Conservation (phyloP, 257 asterid genomes). For the Euphrasia confusa region DNA sequence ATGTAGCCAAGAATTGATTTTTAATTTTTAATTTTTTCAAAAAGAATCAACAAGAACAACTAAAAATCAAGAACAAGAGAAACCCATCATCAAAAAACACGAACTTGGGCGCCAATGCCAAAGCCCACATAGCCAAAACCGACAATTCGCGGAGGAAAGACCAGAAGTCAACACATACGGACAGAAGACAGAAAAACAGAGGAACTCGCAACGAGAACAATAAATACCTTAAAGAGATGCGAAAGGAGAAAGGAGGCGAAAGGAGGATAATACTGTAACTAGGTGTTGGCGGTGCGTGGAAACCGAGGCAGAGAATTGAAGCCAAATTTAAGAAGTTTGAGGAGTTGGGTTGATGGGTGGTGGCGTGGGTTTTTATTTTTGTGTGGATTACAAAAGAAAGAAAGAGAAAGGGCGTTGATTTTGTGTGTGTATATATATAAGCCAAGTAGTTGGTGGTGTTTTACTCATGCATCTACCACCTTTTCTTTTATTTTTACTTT, state of each 20-base stretch:
- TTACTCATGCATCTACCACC: conserved; percentile 99
- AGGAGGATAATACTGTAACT: conserved; percentile 2
- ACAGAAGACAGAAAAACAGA: conserved; percentile 29
- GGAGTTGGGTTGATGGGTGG: conserved; percentile 18
- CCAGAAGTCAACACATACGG: conserved; percentile 49
- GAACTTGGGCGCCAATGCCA: conserved; percentile 36
- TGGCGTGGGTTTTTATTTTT: conserved; percentile 22
- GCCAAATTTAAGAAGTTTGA: conserved; percentile 13
- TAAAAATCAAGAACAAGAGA: conserved; percentile 24
- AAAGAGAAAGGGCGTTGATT: conserved; percentile 31
- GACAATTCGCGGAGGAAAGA: conserved; percentile 26
- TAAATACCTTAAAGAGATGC: conserved; percentile 30
- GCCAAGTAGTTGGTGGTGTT: conserved; percentile 49
- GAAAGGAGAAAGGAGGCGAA: not conserved
- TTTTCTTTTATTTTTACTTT: conserved; percentile 51
- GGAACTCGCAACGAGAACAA: not conserved
- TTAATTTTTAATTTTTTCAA: not conserved
- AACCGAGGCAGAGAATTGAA: conserved; percentile 31
- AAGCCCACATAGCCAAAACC: conserved; percentile 22
- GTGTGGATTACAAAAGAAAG: conserved; percentile 37
- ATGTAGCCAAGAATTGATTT: conserved; percentile 17
- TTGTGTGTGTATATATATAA: conserved; percentile 17
- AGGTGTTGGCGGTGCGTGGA: conserved; percentile 34
- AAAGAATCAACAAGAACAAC: conserved; percentile 13
- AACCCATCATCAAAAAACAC: conserved; percentile 20